Conservation (phyloP, 139 green algal genomes). For the Closterium sp. region DNA sequence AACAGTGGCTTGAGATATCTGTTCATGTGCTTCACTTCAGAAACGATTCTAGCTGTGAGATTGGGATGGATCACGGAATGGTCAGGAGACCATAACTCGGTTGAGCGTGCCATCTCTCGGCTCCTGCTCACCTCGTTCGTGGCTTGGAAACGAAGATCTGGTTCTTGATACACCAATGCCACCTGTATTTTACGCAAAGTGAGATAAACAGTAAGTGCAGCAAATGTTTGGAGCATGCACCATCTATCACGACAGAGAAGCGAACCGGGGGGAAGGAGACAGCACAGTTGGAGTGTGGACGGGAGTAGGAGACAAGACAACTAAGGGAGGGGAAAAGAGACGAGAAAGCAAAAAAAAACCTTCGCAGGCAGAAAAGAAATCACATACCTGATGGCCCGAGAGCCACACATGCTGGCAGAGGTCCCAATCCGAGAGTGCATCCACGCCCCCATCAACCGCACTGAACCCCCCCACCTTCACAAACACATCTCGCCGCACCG, state of each 20-base stretch:
- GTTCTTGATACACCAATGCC: not conserved
- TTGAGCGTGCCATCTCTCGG: not conserved
- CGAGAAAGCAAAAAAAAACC: not conserved
- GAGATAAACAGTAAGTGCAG: not conserved
- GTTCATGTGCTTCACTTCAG: not conserved
- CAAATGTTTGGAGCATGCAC: too few species aligned
- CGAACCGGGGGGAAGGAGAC: too few species aligned
- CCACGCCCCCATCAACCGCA: not conserved
- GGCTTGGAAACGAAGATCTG: not conserved
- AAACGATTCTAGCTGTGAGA: not conserved
- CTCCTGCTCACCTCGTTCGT: not conserved
- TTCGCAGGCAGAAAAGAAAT: not conserved
- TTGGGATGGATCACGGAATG: not conserved
- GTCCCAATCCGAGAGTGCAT: not conserved
- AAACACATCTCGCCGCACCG: not conserved
- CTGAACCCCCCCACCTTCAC: not conserved
- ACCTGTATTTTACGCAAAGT: not conserved
- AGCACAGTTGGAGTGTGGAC: not conserved
- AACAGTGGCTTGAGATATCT: not conserved
- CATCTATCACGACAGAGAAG: too few species aligned
- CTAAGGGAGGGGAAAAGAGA: too few species aligned
- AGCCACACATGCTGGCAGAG: not conserved
- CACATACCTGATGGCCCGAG: not conserved
- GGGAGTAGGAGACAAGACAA: not conserved
- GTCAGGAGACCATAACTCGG: not conserved